phyloP scores from a whole-genome alignment of 2,329 filamentous ascomycete species.

The Mycosphaerella arachidis region DNA sequence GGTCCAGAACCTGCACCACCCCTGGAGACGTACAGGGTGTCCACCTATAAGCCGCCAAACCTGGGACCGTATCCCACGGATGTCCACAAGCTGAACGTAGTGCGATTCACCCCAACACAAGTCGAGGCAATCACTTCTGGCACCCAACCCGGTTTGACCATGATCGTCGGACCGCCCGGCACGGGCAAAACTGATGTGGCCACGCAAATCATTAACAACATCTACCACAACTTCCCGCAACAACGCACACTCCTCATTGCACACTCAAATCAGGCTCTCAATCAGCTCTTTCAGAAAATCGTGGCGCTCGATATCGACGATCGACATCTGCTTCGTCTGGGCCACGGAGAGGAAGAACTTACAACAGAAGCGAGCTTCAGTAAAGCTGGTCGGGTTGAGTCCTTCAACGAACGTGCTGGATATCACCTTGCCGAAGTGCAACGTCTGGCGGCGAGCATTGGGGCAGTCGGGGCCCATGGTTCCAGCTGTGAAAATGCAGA shows the following conservation, averaged over 20 bases:
- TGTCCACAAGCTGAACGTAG: constrained; percentile 70
- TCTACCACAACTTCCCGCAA: constrained; percentile 94
- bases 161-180: constrained; percentile 91
- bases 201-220: constrained; percentile 97
- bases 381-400: constrained; percentile 92
- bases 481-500: constrained; percentile 94
- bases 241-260: constrained; percentile 90
- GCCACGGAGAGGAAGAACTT: constrained; percentile 92
- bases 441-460: constrained; percentile 77
- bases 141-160: constrained; percentile 86
- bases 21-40: constrained; percentile 70
- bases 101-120: constrained; percentile 88
- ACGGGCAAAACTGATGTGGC: constrained; percentile 99
- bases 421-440: constrained; percentile 77
- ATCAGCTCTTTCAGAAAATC: constrained; percentile 97
- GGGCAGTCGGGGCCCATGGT: constrained; percentile 87
- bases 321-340: constrained; percentile 83
- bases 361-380: constrained; percentile 82
- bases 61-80: constrained; percentile 86
- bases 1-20: constrained; percentile 55
- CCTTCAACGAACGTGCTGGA: constrained; percentile 83
- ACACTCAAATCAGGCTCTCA: constrained; percentile 95
- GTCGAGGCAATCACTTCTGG: constrained; percentile 90
- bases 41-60: constrained; percentile 84
- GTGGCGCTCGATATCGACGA: constrained; percentile 94